phyloP scores from a whole-genome alignment of 805 yeast genomes.

The Candida corydali region DNA sequence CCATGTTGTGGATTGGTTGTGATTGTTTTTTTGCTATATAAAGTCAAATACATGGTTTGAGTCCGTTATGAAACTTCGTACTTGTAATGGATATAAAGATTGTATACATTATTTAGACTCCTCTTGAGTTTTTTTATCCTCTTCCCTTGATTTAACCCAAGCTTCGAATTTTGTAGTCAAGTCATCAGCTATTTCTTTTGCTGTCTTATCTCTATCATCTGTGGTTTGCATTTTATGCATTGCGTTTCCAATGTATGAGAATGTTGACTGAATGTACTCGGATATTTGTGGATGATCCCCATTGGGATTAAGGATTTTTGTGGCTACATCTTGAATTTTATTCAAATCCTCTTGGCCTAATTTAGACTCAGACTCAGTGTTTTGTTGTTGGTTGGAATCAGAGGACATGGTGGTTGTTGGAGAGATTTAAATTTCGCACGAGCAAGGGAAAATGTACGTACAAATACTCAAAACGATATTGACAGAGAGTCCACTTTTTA shows the following conservation, averaged over 20 bases:
- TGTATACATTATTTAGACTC: conserved; percentile 29
- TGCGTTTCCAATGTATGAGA: conserved; percentile 22
- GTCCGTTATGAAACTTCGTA: conserved; percentile 29
- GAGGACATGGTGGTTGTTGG: too few species aligned
- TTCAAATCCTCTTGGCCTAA: conserved; percentile 4
- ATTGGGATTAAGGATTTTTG: conserved; percentile 22
- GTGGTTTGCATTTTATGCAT: conserved; percentile 26
- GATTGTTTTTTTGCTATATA: conserved; percentile 36
- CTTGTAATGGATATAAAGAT: conserved; percentile 43
- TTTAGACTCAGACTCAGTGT: not conserved
- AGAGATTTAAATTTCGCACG: too few species aligned
- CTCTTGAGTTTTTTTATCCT: conserved; percentile 5
- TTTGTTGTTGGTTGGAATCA: too few species aligned
- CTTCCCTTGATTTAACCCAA: conserved; percentile 22
- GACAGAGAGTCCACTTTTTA: too few species aligned
- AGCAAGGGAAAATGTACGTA: too few species aligned
- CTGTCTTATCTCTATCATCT: conserved; percentile 28
- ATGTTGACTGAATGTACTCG: conserved; percentile 22
- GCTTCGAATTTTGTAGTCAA: conserved; percentile 21
- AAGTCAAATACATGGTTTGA: conserved; percentile 43
- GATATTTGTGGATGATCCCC: conserved; percentile 24
- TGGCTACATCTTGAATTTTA: conserved; percentile 3
- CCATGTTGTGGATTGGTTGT: too few species aligned
- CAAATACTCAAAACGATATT: too few species aligned
- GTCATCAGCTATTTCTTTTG: conserved; percentile 34